phyloP scores from a whole-genome alignment of 257 asterid species.

The Eucommia ulmoides region DNA sequence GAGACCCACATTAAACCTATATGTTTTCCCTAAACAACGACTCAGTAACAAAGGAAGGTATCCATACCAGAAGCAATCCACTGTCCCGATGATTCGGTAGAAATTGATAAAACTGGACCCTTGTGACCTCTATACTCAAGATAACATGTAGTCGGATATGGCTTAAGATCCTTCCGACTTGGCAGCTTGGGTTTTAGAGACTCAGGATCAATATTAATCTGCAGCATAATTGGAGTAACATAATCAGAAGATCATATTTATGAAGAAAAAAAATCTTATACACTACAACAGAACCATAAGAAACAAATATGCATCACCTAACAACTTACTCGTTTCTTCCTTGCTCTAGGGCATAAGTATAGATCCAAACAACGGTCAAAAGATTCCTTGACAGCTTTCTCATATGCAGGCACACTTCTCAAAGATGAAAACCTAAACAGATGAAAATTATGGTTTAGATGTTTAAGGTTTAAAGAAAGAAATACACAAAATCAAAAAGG shows the following conservation, averaged over 20 bases:
- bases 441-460: too few relatives aligned
- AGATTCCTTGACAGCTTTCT: constrained; percentile 62
- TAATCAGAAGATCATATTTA: background rate
- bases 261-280: background rate
- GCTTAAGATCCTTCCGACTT: constrained; percentile 80
- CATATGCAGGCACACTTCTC: constrained; percentile 88
- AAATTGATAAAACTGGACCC: constrained; percentile 76
- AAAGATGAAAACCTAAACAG: constrained; percentile 48
- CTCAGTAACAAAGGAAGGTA: background rate
- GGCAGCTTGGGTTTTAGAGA: constrained; percentile 93
- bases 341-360: constrained; percentile 78
- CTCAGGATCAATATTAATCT: constrained; percentile 95
- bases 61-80: constrained; percentile 94
- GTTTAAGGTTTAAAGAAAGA: too few relatives aligned
- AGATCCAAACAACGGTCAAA: constrained; percentile 96
- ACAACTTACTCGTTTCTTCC: constrained; percentile 78
- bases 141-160: constrained; percentile 85
- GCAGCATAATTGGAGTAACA: constrained; percentile 11
- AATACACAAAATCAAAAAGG: constrained; percentile 1
- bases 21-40: background rate
- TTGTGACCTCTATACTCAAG: constrained; percentile 91
- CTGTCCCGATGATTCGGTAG: constrained; percentile 71
- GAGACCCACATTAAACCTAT: constrained; percentile 6
- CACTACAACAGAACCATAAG: constrained; percentile 1
- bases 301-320: constrained; percentile 5